phyloP scores from a whole-genome alignment of 1,284 basidiomycete genomes.

The Neotropicomus parvogracilis region DNA sequence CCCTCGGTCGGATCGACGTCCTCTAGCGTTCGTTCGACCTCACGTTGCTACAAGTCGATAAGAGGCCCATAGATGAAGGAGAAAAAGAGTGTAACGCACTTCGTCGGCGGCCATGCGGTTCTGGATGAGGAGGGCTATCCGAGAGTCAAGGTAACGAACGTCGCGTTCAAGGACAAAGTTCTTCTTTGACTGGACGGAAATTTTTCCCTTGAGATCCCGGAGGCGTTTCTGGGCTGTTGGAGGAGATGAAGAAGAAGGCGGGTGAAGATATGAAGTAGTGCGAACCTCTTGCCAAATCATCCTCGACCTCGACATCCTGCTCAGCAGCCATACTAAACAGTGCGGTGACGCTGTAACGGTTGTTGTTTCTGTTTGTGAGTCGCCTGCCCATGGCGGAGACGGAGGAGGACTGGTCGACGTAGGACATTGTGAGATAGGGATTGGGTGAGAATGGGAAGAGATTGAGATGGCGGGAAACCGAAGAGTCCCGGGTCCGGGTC shows the following conservation, averaged over 20 bases:
- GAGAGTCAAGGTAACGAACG: conserved; percentile 95
- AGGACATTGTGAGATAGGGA: conserved; percentile 58
- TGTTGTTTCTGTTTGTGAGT: conserved; percentile 87
- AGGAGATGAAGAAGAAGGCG: not conserved
- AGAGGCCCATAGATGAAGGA: conserved; percentile 12
- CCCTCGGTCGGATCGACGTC: conserved; percentile 90
- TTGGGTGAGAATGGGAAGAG: no score
- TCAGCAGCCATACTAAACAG: conserved; percentile 98
- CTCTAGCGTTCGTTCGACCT: conserved; percentile 91
- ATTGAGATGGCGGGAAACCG: not conserved
- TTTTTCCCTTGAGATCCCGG: conserved; percentile 93
- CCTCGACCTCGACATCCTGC: conserved; percentile 97
- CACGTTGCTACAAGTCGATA: conserved; percentile 64
- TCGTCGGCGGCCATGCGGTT: conserved; percentile 97
- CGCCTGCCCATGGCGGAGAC: conserved; percentile 64
- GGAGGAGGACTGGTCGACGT: conserved; percentile 63
- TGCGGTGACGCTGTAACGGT: conserved; percentile 94
- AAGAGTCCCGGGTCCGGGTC: conserved; percentile 14
- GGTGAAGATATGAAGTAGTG: conserved; percentile 12
- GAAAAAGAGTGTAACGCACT: conserved; percentile 45
- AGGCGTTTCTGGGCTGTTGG: conserved; percentile 87
- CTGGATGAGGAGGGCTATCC: conserved; percentile 96
- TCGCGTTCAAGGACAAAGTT: conserved; percentile 99
- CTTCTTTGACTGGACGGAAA: conserved; percentile 98
- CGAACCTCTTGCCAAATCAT: conserved; percentile 91